These are phyloP conservation scores for Bretschneidera sinensis DNA, from an alignment of 345 rosid genomes.

Conservation along the genomic window DNA sequence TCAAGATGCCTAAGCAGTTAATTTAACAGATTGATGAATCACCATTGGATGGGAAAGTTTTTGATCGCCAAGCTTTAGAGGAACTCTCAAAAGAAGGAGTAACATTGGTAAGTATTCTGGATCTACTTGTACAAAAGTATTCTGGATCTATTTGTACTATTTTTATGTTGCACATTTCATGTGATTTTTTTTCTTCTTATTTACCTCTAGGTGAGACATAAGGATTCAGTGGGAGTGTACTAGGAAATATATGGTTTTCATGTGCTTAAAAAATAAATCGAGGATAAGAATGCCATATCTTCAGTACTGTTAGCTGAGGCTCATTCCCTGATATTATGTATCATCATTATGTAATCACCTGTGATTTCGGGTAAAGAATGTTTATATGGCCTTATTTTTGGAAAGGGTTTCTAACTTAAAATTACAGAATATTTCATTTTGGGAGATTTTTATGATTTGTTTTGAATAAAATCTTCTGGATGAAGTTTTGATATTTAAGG, in stretches of 20 bases:
- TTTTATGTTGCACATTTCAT: too few relatives aligned
- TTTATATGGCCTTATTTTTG: background rate
- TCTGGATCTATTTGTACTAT: too few relatives aligned
- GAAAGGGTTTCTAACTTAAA: background rate
- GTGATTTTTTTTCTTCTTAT: background rate
- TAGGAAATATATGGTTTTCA: background rate
- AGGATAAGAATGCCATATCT: background rate
- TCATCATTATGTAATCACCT: background rate
- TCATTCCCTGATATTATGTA: too few relatives aligned
- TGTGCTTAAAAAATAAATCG: too few relatives aligned
- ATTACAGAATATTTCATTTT: too few relatives aligned
- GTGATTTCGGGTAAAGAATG: background rate
- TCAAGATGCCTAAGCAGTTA: constrained; percentile 22
- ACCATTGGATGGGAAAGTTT: constrained; percentile 84
- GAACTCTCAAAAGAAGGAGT: constrained; percentile 98
- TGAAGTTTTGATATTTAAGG: background rate
- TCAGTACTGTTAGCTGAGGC: background rate
- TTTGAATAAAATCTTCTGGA: background rate
- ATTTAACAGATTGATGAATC: constrained; percentile 82
- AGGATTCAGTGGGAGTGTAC: background rate
- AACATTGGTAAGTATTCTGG: constrained; percentile 58
- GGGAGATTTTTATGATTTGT: background rate
- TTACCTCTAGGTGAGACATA: background rate
- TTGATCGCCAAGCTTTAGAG: constrained; percentile 82
- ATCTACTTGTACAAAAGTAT: background rate